Conservation (phyloP, 371 early-diverging fungal genomes). For the Mucor lusitanicus region DNA sequence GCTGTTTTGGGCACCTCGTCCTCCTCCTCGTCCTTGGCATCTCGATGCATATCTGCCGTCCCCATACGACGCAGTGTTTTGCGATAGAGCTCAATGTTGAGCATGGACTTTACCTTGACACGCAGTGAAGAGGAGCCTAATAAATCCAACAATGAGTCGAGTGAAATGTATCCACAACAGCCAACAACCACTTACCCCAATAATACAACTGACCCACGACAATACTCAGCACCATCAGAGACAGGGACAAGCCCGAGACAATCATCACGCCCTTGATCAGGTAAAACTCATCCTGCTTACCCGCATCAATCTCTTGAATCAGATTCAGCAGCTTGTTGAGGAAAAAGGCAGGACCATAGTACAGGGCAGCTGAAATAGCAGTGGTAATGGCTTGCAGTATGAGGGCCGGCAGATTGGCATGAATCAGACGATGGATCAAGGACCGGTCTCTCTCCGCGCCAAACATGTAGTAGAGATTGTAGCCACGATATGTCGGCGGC, state of each 20-base stretch:
- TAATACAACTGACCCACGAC: slow-evolving; percentile 52
- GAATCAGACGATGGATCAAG: slow-evolving; percentile 22
- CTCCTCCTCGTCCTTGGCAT: slow-evolving; percentile 23
- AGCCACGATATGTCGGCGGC: slow-evolving; percentile 16
- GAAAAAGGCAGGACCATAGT: slow-evolving; percentile 30
- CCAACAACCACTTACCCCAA: slow-evolving; percentile 23
- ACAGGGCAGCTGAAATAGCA: slow-evolving; percentile 10
- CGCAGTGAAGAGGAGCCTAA: slow-evolving; percentile 13
- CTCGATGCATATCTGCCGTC: slow-evolving; percentile 30
- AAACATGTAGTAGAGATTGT: slow-evolving; percentile 24
- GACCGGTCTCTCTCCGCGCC: slow-evolving; percentile 4
- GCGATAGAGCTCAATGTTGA: slow-evolving; percentile 59
- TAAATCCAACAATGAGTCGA: not conserved
- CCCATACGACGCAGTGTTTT: slow-evolving; percentile 52
- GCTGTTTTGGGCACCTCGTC: not conserved
- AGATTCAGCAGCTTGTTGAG: slow-evolving; percentile 26
- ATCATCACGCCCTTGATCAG: slow-evolving; percentile 8
- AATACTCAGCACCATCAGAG: slow-evolving; percentile 35
- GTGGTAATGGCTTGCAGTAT: slow-evolving; percentile 15
- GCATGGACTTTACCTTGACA: slow-evolving; percentile 45
- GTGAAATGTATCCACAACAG: slow-evolving; percentile 3
- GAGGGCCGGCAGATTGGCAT: slow-evolving; percentile 18
- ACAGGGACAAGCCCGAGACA: slow-evolving; percentile 18
- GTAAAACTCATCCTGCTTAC: slow-evolving; percentile 9
- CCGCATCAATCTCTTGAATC: slow-evolving; percentile 18